Evolutionary conservation across 805 yeast species (phyloP).

Genomic region (Nakazawaea pomicola): DNA sequence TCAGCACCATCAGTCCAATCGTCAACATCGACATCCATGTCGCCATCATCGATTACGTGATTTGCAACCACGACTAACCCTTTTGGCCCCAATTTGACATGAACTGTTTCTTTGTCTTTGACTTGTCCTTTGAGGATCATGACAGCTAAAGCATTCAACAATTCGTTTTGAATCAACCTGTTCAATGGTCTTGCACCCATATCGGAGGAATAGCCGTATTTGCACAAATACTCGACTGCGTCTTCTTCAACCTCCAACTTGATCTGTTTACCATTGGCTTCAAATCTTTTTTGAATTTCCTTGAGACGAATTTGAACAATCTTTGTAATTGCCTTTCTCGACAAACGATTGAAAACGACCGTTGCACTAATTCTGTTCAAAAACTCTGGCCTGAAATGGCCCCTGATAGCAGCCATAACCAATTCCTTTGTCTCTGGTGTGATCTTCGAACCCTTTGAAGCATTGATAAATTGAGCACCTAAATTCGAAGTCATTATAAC

Average conservation of each 20-base stretch:
- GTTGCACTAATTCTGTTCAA: slow-evolving; percentile 92
- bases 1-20: slow-evolving; percentile 63
- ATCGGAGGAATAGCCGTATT: slow-evolving; percentile 85
- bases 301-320: slow-evolving; percentile 80
- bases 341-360: slow-evolving; percentile 87
- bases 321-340: slow-evolving; percentile 86
- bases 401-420: slow-evolving; percentile 80
- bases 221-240: slow-evolving; percentile 79
- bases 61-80: slow-evolving; percentile 83
- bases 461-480: slow-evolving; percentile 86
- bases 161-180: slow-evolving; percentile 83
- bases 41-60: slow-evolving; percentile 57
- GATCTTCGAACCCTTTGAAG: slow-evolving; percentile 55
- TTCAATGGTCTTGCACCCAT: slow-evolving; percentile 96
- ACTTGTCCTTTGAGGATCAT: slow-evolving; percentile 83
- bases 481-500: slow-evolving; percentile 95
- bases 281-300: slow-evolving; percentile 85
- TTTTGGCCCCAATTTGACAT: slow-evolving; percentile 47
- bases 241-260: slow-evolving; percentile 65
- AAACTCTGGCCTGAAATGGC: slow-evolving; percentile 96
- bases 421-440: slow-evolving; percentile 63
- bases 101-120: slow-evolving; percentile 81
- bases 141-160: slow-evolving; percentile 86
- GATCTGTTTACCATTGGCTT: slow-evolving; percentile 74
- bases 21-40: slow-evolving; percentile 52